phyloP scores from a whole-genome alignment of 306 rosid genomes.

The Cucurbita pepo region DNA sequence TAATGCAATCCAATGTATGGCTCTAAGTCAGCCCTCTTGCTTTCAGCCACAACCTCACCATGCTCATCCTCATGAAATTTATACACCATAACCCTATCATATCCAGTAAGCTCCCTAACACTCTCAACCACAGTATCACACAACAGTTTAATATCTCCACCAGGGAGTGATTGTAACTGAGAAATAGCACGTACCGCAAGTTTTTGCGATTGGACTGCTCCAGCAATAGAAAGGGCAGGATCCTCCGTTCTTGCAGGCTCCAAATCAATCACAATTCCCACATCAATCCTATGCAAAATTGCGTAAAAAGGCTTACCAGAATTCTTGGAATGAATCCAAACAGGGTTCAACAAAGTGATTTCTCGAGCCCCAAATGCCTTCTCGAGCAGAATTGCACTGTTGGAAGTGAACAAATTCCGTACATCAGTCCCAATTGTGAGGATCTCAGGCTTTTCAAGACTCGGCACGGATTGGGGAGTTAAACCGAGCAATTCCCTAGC shows the following conservation, averaged over 20 bases:
- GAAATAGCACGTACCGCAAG: constrained; percentile 88
- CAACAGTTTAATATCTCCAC: constrained; percentile 61
- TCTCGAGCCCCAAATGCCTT: constrained; percentile 77
- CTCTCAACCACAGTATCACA: constrained; percentile 76
- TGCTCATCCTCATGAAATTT: constrained; percentile 97
- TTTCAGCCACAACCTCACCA: constrained; percentile 92
- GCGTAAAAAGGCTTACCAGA: constrained; percentile 90
- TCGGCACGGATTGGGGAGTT: constrained; percentile 60
- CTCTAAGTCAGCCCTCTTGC: constrained; percentile 68
- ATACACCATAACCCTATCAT: constrained; percentile 94
- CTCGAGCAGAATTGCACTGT: constrained; percentile 39
- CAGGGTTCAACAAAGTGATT: constrained; percentile 65
- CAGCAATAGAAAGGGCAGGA: constrained; percentile 92
- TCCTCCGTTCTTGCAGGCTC: constrained; percentile 80
- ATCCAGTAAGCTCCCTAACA: constrained; percentile 68
- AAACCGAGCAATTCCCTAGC: constrained; percentile 69
- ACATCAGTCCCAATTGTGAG: constrained; percentile 47
- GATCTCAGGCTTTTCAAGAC: constrained; percentile 23
- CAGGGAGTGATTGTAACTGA: constrained; percentile 67
- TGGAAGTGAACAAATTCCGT: constrained; percentile 39
- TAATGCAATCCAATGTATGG: constrained; percentile 93
- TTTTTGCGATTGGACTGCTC: constrained; percentile 94
- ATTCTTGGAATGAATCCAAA: constrained; percentile 71
- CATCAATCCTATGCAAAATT: constrained; percentile 72
- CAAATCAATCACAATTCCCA: constrained; percentile 80